Evolutionary conservation across 2,329 filamentous ascomycete genomes (phyloP), one percentile per base, ranked within the genome.

Genomic region (Ophiostoma australiae): DNA sequence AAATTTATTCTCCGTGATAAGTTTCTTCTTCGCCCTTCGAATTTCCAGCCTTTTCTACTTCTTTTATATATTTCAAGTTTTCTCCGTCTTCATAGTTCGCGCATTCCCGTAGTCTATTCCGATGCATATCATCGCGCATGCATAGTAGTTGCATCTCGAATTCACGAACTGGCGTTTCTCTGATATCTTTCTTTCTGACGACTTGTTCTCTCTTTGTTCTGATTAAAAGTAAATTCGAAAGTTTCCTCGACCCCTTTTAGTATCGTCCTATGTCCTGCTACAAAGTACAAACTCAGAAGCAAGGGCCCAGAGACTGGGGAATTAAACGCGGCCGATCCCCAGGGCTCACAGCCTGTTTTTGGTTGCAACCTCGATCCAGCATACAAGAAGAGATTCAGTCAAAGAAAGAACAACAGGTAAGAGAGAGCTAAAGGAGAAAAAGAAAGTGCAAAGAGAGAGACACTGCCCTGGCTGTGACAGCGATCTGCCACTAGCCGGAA

Each of bases 261-360:
- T 6, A 58, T 58, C 52, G 3, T 11, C 39, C 39, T 2, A 41
- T n/a, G n/a, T 17, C 44, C 3, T 39, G 5, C 37, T 39, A 13
- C 13, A n/a, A n/a, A 2, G 52, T 13, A 23, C 8, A 11, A n/a
- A 17, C 15, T n/a, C 44, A 48, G 10, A 52, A 52, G 58, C 27
- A 63, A 63, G 58, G 58, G 58, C 27, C 27, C 27, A 63, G 58
- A 33, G 58, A 63, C 58, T 58, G 58, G 23, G 23, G 58, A 63
- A 63, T 63, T 63, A 35, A 63, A 63, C 27, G 27, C 58, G 27
- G 68, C n/a, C 55, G 55, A 35, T 35, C 52, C n/a, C 58, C 58
- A 63, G 27, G 58, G 58, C 15, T 27, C 52, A 33, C 27, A 63
- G 58, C 58, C 58, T 63, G 58, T 63, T 63, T 35, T 63, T 63